Percentiles rank a stretch among this genome's conserved stretches.
Conservation (phyloP, 306 rosid species). For the Adenanthera pavonina region DNA sequence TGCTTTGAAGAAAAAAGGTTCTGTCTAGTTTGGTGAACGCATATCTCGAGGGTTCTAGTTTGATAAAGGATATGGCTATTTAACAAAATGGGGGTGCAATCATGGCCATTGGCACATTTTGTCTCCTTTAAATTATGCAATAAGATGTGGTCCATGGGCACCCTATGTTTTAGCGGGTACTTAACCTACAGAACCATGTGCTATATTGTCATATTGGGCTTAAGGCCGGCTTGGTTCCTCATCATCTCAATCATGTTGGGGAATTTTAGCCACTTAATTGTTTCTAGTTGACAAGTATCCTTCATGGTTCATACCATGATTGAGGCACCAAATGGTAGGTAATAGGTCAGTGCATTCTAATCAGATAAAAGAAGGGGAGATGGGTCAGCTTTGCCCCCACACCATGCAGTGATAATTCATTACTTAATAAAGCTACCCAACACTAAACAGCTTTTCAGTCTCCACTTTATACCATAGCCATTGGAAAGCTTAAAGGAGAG, state of each 20-base stretch:
- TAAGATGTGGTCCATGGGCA: constrained; percentile 41
- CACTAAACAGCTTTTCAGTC: constrained; percentile 48
- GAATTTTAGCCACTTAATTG: constrained; percentile 39
- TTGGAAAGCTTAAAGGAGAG: constrained; percentile 44
- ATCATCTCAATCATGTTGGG: constrained; percentile 35
- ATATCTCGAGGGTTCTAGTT: constrained; percentile 44
- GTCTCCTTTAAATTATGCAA: constrained; percentile 48
- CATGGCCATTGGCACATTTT: constrained; percentile 48
- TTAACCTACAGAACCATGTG: constrained; percentile 42
- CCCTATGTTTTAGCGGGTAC: constrained; percentile 3
- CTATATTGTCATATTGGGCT: constrained; percentile 19
- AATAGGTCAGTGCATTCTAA: constrained; percentile 57
- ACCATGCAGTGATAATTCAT: constrained; percentile 50
- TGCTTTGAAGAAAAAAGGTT: constrained; percentile 28
- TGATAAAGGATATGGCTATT: constrained; percentile 40
- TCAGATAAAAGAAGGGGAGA: constrained; percentile 39
- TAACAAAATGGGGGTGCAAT: constrained; percentile 37
- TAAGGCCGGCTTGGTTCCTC: constrained; percentile 14
- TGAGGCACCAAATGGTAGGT: constrained; percentile 70
- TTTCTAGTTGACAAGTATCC: constrained; percentile 44
- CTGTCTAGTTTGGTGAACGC: constrained; percentile 10
- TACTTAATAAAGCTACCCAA: constrained; percentile 51
- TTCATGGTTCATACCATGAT: constrained; percentile 54
- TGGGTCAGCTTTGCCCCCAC: constrained; percentile 61
- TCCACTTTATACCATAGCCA: constrained; percentile 57